phyloP scores from a whole-genome alignment of 2,329 filamentous ascomycete genomes.

The Cordyceps sp. region DNA sequence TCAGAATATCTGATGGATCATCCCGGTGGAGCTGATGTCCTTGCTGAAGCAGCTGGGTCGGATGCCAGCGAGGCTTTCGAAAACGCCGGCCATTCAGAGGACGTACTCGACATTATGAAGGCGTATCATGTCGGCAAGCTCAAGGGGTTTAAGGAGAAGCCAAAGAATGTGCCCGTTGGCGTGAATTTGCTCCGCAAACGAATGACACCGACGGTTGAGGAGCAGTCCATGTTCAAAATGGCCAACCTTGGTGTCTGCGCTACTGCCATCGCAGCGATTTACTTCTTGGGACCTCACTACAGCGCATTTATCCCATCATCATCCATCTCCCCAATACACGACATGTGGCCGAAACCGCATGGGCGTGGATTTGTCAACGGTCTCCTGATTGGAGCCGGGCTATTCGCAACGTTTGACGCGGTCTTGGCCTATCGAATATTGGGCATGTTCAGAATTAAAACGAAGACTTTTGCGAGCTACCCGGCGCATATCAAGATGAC shows the following conservation, averaged over 20 bases:
- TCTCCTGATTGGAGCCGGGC: conserved; percentile 16
- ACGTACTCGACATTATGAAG: conserved; percentile 26
- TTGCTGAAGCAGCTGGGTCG: conserved; percentile 61
- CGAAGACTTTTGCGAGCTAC: conserved; percentile 15
- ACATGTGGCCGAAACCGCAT: no score
- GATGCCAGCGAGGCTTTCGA: conserved; percentile 71
- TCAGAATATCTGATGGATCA: conserved; percentile 42
- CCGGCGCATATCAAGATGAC: conserved; percentile 22
- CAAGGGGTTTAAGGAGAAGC: conserved; percentile 11
- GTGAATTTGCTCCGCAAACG: not conserved
- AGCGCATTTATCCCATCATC: not conserved
- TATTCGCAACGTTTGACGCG: conserved; percentile 15
- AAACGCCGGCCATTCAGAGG: conserved; percentile 67
- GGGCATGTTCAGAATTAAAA: no score
- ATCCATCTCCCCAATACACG: not conserved
- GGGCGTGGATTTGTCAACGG: conserved; percentile 19
- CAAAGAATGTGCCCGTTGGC: not conserved
- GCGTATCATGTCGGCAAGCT: conserved; percentile 19
- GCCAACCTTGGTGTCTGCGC: conserved; percentile 7
- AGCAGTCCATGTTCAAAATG: conserved; percentile 1
- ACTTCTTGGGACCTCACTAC: conserved; percentile 5
- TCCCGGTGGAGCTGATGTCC: conserved; percentile 60
- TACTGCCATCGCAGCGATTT: conserved; percentile 7
- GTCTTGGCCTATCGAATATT: no score
- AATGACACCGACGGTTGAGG: not conserved